Percentiles rank a stretch among this genome's conserved stretches.
Conservation (phyloP, 371 early-diverging fungal species). For the Mortierella sp. region DNA sequence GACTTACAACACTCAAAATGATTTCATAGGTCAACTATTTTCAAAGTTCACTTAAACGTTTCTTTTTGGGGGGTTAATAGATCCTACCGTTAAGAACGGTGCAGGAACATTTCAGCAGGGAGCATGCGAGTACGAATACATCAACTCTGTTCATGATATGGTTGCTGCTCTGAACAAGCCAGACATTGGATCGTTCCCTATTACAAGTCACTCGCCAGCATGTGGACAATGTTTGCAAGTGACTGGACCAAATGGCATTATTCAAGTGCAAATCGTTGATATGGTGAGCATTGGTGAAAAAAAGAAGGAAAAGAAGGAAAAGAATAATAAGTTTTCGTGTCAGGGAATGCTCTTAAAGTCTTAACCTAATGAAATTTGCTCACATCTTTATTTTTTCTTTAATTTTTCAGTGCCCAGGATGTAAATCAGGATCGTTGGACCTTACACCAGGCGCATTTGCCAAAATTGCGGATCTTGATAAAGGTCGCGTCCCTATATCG, state of each 20-base stretch:
- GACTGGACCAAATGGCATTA: conserved; percentile 62
- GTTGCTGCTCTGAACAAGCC: conserved; percentile 50
- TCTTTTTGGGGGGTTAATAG: conserved; percentile 7
- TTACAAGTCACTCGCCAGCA: conserved; percentile 60
- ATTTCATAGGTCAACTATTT: too few relatives aligned
- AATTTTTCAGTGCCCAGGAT: conserved; percentile 64
- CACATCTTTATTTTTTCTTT: not conserved
- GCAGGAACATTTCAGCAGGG: conserved; percentile 46
- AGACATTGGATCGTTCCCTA: conserved; percentile 44
- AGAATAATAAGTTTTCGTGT: not conserved
- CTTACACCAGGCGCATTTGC: conserved; percentile 68
- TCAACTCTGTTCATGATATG: conserved; percentile 43
- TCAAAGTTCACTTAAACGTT: too few relatives aligned
- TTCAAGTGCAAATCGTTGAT: conserved; percentile 68
- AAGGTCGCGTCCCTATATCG: conserved; percentile 64
- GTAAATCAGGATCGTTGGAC: conserved; percentile 70
- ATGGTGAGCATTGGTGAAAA: conserved; percentile 43
- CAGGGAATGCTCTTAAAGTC: not conserved
- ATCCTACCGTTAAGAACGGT: conserved; percentile 26
- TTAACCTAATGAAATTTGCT: not conserved
- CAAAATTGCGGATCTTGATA: conserved; percentile 61
- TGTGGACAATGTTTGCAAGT: conserved; percentile 67
- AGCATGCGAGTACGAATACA: conserved; percentile 53
- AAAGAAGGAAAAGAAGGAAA: not conserved
- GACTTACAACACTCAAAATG: not conserved